Evolutionary conservation across 306 rosid species (phyloP).

Genomic region (Astragalus glycyphyllos): DNA sequence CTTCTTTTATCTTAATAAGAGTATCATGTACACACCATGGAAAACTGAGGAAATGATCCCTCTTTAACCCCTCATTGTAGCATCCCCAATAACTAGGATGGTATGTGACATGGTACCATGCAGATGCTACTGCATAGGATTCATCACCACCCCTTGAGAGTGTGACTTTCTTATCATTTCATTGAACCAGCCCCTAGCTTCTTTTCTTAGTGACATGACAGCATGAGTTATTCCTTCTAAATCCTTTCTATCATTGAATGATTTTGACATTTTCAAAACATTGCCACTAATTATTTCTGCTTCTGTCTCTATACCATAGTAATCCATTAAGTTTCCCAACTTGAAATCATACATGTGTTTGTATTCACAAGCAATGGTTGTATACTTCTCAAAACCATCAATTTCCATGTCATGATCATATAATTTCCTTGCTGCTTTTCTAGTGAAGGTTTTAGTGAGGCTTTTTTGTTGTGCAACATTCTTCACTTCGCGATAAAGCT

Average conservation of each 20-base stretch:
- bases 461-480: constrained; percentile 41
- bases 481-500: constrained; percentile 72
- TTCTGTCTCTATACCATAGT: constrained; percentile 80
- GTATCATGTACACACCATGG: constrained; percentile 77
- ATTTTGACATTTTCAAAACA: constrained; percentile 63
- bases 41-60: constrained; percentile 66
- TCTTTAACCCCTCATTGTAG: constrained; percentile 60
- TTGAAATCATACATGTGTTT: constrained; percentile 71
- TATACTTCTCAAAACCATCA: constrained; percentile 60
- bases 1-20: constrained; percentile 61
- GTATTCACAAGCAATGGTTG: constrained; percentile 53
- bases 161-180: constrained; percentile 49
- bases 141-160: constrained; percentile 40
- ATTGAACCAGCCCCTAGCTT: constrained; percentile 76
- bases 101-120: constrained; percentile 82
- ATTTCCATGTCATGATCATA: constrained; percentile 79
- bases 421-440: constrained; percentile 51
- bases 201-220: constrained; percentile 67
- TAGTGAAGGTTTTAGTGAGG: constrained; percentile 51
- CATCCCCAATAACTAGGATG: constrained; percentile 66
- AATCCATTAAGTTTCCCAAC: constrained; percentile 69
- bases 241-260: constrained; percentile 62
- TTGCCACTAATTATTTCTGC: constrained; percentile 77
- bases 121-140: constrained; percentile 68
- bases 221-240: constrained; percentile 62